Evolutionary conservation across 371 early-diverging fungal genomes (phyloP).

Genomic region (Choanephora cucurbitarum): DNA sequence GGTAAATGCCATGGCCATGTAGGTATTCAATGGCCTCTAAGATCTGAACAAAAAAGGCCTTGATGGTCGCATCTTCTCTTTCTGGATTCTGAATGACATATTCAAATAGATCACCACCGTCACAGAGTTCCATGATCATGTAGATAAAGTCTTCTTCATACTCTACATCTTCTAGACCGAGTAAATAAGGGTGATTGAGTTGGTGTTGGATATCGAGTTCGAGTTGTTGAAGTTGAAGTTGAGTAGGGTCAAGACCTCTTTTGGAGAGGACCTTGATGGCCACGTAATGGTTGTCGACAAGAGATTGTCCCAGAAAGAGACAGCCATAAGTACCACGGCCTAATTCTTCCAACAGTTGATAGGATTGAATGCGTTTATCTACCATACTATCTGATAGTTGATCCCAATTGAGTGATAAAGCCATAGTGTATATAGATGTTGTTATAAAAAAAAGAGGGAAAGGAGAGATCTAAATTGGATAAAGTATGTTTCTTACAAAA

Average conservation of each 20-base stretch:
- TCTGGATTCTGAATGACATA: conserved; percentile 52
- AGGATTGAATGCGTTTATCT: too few species aligned
- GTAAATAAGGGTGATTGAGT: conserved; percentile 69
- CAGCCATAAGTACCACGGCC: conserved; percentile 68
- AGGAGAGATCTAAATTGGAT: too few species aligned
- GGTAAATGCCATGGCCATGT: conserved; percentile 62
- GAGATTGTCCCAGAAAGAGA: conserved; percentile 58
- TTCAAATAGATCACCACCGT: conserved; percentile 67
- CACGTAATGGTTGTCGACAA: conserved; percentile 45
- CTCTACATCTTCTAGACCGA: conserved; percentile 56
- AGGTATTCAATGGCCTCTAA: conserved; percentile 57
- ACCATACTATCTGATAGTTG: too few species aligned
- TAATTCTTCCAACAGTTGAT: conserved; percentile 54
- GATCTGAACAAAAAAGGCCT: conserved; percentile 55
- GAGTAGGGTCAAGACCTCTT: conserved; percentile 56
- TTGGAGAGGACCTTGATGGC: conserved; percentile 79
- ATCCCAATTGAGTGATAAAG: too few species aligned
- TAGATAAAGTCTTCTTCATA: conserved; percentile 54
- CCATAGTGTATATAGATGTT: too few species aligned
- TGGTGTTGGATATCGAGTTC: conserved; percentile 76
- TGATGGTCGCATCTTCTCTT: conserved; percentile 40
- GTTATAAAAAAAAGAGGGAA: too few species aligned
- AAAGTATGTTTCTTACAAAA: too few species aligned
- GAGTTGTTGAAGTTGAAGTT: conserved; percentile 67
- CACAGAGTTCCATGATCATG: conserved; percentile 68